phyloP scores from a whole-genome alignment of 1,284 basidiomycete species.

The Hymenochaete sp. region DNA sequence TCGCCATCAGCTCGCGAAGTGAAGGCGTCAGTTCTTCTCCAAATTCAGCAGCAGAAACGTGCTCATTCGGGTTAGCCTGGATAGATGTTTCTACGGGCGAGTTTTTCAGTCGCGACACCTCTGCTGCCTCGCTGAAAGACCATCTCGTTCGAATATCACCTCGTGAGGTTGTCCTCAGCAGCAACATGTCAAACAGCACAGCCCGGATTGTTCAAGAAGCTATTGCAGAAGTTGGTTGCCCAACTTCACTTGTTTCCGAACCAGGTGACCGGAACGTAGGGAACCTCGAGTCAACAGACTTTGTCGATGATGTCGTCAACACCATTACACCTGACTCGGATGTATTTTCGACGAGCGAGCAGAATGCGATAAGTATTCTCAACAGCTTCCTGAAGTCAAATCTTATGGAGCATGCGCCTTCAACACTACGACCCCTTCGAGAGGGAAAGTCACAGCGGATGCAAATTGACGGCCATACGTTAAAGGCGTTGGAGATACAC shows the following conservation, averaged over 20 bases:
- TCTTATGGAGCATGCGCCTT: constrained; percentile 75
- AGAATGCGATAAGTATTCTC: constrained; percentile 55
- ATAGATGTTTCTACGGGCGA: constrained; percentile 95
- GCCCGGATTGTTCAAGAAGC: constrained; percentile 38
- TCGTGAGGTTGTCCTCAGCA: constrained; percentile 71
- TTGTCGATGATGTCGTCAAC: constrained; percentile 9
- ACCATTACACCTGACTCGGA: neutral
- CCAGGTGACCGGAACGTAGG: constrained; percentile 15
- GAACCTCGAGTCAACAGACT: neutral
- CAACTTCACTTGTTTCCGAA: constrained; percentile 37
- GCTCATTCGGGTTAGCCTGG: constrained; percentile 66
- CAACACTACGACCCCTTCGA: constrained; percentile 48
- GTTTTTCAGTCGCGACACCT: constrained; percentile 69
- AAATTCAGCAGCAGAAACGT: no score
- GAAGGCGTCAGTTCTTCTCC: constrained; percentile 1
- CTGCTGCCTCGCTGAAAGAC: constrained; percentile 57
- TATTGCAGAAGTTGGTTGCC: constrained; percentile 43
- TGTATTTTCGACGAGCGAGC: constrained; percentile 36
- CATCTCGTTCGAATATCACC: constrained; percentile 80
- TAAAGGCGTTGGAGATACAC: constrained; percentile 82
- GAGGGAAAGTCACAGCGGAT: constrained; percentile 56
- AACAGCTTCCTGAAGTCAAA: constrained; percentile 63
- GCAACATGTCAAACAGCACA: constrained; percentile 30
- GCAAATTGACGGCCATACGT: constrained; percentile 88
- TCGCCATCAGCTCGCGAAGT: constrained; percentile 44